These are phyloP conservation scores for Opeltia flavorubescens DNA, from an alignment of 495 filamentous ascomycete species.

Conservation along the genomic window DNA sequence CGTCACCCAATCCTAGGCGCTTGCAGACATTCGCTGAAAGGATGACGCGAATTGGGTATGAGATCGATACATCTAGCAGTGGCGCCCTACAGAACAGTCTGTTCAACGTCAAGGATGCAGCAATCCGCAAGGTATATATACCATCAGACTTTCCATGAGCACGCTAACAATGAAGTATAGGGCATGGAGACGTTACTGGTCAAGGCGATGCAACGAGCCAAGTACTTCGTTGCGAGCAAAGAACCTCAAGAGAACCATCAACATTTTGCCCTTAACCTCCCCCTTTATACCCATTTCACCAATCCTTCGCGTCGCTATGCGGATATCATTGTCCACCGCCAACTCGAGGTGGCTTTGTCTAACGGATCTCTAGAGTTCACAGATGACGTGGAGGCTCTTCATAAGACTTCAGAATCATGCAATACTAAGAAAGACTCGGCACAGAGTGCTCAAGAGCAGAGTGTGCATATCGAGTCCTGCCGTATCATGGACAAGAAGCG, in stretches of 20 bases:
- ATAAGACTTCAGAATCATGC: conserved; percentile 88
- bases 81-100: conserved; percentile 83
- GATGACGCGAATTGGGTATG: conserved; percentile 81
- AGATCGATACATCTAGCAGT: conserved; percentile 79
- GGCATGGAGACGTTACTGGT: conserved; percentile 92
- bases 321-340: conserved; percentile 89
- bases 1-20: conserved; percentile 70
- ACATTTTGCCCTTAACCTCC: conserved; percentile 86
- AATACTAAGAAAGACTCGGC: conserved; percentile 99
- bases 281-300: conserved; percentile 94
- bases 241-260: conserved; percentile 55
- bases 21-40: conserved; percentile 82
- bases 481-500: conserved; percentile 82
- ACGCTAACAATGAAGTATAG: conserved; percentile 20
- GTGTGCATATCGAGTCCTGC: conserved; percentile 96
- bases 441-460: conserved; percentile 94
- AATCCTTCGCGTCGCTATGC: conserved; percentile 90
- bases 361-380: conserved; percentile 70
- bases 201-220: conserved; percentile 91
- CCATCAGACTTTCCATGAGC: not conserved
- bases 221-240: conserved; percentile 78
- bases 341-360: conserved; percentile 78
- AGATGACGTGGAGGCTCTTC: conserved; percentile 75
- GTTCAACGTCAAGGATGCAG: conserved; percentile 75
- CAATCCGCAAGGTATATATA: conserved; percentile 58